Evolutionary conservation across 805 yeast species (phyloP).

Genomic region (Metschnikowia aberdeeniae): DNA sequence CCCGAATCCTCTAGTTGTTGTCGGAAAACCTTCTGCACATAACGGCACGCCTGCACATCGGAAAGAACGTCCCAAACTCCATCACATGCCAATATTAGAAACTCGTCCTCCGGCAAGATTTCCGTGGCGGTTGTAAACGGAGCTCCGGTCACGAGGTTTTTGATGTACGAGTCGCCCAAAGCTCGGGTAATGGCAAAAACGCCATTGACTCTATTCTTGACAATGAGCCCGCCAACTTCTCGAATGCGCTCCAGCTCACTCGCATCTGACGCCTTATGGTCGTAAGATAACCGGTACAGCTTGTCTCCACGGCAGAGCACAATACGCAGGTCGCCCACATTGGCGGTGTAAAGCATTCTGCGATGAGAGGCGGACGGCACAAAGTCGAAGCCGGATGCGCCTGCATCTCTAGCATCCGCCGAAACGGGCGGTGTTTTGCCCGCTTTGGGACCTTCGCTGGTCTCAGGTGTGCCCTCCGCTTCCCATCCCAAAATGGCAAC

Average conservation of each 20-base stretch:
- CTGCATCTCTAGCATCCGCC: too few species aligned
- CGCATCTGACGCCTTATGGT: conserved; percentile 85
- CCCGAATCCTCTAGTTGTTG: conserved; percentile 22
- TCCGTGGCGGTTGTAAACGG: conserved; percentile 92
- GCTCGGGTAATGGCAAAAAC: conserved; percentile 93
- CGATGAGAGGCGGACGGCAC: conserved; percentile 47
- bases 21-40: conserved; percentile 48
- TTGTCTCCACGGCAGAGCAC: conserved; percentile 71
- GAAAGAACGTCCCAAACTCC: conserved; percentile 94
- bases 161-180: conserved; percentile 90
- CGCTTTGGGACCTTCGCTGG: too few species aligned
- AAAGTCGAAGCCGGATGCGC: conserved; percentile 40
- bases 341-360: conserved; percentile 85
- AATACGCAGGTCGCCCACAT: conserved; percentile 90
- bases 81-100: conserved; percentile 88
- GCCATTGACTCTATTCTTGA: conserved; percentile 92
- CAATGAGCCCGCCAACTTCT: conserved; percentile 77
- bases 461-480: neutral
- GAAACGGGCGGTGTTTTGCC: too few species aligned
- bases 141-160: conserved; percentile 78
- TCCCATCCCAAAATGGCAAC: conserved; percentile 92
- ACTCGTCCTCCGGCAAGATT: conserved; percentile 62
- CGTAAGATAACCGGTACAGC: conserved; percentile 81
- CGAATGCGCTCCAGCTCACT: conserved; percentile 73
- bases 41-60: conserved; percentile 78